Evolutionary conservation across 495 filamentous ascomycete genomes (phyloP).

Genomic region (Bacidia rubella): DNA sequence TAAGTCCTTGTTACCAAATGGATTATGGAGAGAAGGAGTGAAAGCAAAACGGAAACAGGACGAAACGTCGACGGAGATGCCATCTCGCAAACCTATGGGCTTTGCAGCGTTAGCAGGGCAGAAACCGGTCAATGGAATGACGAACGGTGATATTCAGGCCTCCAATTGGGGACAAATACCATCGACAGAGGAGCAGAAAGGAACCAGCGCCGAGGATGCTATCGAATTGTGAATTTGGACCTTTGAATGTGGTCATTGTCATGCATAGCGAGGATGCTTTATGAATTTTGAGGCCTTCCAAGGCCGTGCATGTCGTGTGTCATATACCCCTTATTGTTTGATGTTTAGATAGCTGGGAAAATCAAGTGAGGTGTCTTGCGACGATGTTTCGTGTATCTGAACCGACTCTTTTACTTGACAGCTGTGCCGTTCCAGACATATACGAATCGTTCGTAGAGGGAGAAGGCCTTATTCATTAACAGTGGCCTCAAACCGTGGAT

Average conservation of each 20-base stretch:
- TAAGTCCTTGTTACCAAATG: slow-evolving; percentile 10
- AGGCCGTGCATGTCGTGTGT: background rate
- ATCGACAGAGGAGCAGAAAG: slow-evolving; percentile 3
- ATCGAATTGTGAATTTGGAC: slow-evolving; percentile 10
- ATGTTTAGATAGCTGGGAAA: background rate
- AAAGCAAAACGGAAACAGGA: background rate
- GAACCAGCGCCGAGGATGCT: slow-evolving; percentile 14
- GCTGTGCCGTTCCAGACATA: too few species aligned
- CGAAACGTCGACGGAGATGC: background rate
- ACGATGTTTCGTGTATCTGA: too few species aligned
- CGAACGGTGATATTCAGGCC: background rate
- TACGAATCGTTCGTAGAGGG: too few species aligned
- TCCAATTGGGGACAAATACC: background rate
- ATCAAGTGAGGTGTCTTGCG: too few species aligned
- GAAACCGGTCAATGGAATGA: background rate
- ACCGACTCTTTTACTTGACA: too few species aligned
- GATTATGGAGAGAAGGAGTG: slow-evolving; percentile 6
- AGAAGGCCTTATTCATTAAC: too few species aligned
- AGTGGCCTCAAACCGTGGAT: too few species aligned
- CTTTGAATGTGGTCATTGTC: background rate
- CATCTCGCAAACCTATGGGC: background rate
- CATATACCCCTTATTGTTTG: slow-evolving; percentile 1
- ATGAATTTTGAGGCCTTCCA: background rate
- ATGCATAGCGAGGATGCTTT: slow-evolving; percentile 10
- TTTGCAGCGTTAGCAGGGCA: slow-evolving; percentile 8